Percentiles rank a stretch among this genome's conserved stretches.
phyloP scores from a whole-genome alignment of 139 green algal genomes.

The Micractinium sp. region DNA sequence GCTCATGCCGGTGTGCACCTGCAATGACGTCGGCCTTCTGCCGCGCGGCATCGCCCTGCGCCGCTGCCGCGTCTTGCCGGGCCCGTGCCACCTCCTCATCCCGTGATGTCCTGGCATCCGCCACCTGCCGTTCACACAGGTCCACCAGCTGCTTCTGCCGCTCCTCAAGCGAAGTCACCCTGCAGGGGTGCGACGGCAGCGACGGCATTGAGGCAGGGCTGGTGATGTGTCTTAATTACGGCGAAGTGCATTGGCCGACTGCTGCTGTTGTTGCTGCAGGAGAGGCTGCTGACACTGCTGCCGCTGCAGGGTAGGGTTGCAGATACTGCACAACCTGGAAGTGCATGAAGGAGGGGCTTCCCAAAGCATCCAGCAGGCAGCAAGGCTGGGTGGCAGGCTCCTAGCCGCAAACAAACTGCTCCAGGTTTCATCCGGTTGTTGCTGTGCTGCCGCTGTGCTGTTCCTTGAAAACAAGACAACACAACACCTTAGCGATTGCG shows the following conservation, averaged over 20 bases:
- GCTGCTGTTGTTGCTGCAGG: too few relatives aligned
- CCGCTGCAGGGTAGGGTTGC: too few relatives aligned
- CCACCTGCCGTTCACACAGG: conserved; percentile 40
- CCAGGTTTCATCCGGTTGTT: too few relatives aligned
- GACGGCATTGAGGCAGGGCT: too few relatives aligned
- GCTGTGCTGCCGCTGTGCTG: too few relatives aligned
- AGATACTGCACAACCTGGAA: too few relatives aligned
- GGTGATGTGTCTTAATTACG: background rate
- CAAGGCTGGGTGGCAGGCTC: background rate
- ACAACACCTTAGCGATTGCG: too few relatives aligned
- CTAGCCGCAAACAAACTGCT: background rate
- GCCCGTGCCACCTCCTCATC: conserved; percentile 32
- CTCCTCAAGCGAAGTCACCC: conserved; percentile 25
- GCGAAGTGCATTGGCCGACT: background rate
- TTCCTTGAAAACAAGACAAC: too few relatives aligned
- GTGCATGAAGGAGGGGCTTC: too few relatives aligned
- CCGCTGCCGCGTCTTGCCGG: conserved; percentile 1
- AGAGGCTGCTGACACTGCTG: too few relatives aligned
- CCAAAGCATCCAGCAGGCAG: background rate
- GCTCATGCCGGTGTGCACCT: background rate
- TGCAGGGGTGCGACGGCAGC: background rate
- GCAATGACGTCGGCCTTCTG: conserved; percentile 30
- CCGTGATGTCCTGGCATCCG: conserved; percentile 30
- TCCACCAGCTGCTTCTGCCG: conserved; percentile 28
- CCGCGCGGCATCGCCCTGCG: conserved; percentile 14